Evolutionary conservation across 1,139 yeast species (phyloP).

Genomic region (Blastobotrys proliferans): DNA sequence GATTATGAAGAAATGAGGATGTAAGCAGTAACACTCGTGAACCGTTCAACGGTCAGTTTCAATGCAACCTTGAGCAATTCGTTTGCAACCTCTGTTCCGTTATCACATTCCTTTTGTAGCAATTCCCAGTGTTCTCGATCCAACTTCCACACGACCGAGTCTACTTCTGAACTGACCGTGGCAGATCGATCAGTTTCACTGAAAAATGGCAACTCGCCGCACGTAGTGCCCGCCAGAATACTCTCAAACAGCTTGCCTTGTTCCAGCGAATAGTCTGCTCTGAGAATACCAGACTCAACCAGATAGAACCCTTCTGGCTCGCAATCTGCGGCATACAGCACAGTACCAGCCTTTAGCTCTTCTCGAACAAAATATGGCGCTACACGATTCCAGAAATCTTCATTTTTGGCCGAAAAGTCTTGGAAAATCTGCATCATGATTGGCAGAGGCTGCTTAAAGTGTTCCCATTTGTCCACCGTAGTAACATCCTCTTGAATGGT

Average conservation of each 20-base stretch:
- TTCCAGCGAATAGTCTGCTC: slow-evolving; percentile 52
- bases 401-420: slow-evolving; percentile 58
- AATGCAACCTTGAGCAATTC: slow-evolving; percentile 67
- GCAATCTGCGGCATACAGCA: slow-evolving; percentile 28
- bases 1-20: slow-evolving; percentile 28
- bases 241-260: slow-evolving; percentile 66
- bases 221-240: slow-evolving; percentile 83
- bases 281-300: slow-evolving; percentile 76
- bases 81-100: slow-evolving; percentile 54
- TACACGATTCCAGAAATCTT: slow-evolving; percentile 59
- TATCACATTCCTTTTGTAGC: slow-evolving; percentile 40
- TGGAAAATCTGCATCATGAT: slow-evolving; percentile 66
- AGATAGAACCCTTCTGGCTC: slow-evolving; percentile 48
- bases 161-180: slow-evolving; percentile 44
- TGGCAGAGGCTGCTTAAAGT: slow-evolving; percentile 58
- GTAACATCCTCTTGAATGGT: slow-evolving; percentile 41
- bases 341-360: slow-evolving; percentile 45
- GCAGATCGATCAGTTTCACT: slow-evolving; percentile 41
- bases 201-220: slow-evolving; percentile 66
- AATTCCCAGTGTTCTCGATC: slow-evolving; percentile 45
- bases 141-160: slow-evolving; percentile 71
- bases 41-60: slow-evolving; percentile 66
- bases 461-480: slow-evolving; percentile 28
- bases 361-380: slow-evolving; percentile 51
- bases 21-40: slow-evolving; percentile 42